Base-by-base conservation (phyloP, 495 filamentous ascomycete genomes). In the Alectoria sarmentosa region DNA sequence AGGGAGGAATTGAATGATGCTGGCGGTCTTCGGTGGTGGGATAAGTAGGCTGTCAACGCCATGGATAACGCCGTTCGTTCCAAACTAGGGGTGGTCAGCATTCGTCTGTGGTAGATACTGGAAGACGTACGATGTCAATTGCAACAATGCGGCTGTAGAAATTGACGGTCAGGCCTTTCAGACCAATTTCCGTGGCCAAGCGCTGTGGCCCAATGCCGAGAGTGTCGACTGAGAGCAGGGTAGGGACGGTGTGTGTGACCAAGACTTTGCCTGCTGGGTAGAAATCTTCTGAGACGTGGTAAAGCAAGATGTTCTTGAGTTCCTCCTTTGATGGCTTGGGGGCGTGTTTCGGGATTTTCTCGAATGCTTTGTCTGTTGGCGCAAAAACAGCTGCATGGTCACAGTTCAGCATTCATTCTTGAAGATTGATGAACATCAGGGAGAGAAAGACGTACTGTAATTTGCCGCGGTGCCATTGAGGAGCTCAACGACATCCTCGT, bases 41-140 rank as follows among this genome's bases (percentile, higher is more conserved):
- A 92, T 67, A 37, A 97, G 81, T 62, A 92, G 75, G 63, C 71
- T 75, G 76, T 90, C 82, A 61, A 96, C 73, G 62, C 80, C 86
- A 77, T 96, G 91, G 72, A 96, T 83, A 10, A 94, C 75, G 58
- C 92, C 92, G 75, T 96, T 96, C 54, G 82, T 82, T 38, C 76
- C 81, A 69, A 79, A 78, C 80, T 84, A 54, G 41, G 44, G 49
- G 59, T 60, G 14, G 68, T 73, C 54, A 68, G 49, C 23, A 67
- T 54, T 59, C 21, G 41, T 28, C 34, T 36, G 38, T 5, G 21
- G 28, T 26, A 26, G 19, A 8, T 17, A 28, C 54, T 23, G 21
- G 59, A 48, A 37, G 30, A 62, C 80, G 63, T 78, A 90, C 82
- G 54, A 93, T 82, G 73, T 95, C 82, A 58, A 80, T 71, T n/a